Evolutionary conservation across 805 yeast species (phyloP).

Genomic region (Spathaspora sp.): DNA sequence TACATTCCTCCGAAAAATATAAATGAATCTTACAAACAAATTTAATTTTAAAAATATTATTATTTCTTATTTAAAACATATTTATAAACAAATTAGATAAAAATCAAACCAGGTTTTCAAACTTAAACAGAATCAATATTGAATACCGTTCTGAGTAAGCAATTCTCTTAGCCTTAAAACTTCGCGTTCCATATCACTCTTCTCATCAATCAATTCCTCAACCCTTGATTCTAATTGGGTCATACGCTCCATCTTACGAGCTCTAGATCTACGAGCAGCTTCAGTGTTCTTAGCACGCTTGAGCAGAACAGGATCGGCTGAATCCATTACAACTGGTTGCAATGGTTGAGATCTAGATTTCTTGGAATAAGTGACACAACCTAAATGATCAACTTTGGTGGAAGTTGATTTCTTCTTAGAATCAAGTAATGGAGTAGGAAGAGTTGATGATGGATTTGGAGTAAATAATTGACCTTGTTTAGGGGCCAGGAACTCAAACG

Average conservation of each 20-base stretch:
- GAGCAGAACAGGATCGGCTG: constrained; percentile 61
- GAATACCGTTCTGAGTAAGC: constrained; percentile 28
- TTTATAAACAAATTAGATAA: background rate
- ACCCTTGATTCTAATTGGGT: constrained; percentile 75
- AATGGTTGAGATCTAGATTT: constrained; percentile 73
- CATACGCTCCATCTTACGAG: constrained; percentile 89
- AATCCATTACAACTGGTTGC: constrained; percentile 57
- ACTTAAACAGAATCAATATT: background rate
- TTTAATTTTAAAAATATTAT: background rate
- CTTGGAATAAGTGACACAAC: constrained; percentile 71
- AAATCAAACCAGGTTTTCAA: background rate
- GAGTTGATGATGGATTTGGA: constrained; percentile 27
- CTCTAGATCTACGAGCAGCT: constrained; percentile 94
- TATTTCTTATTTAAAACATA: background rate
- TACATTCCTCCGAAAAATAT: background rate
- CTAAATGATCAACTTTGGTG: constrained; percentile 61
- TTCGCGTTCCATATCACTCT: constrained; percentile 59
- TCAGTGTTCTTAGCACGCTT: constrained; percentile 97
- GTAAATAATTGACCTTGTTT: constrained; percentile 22
- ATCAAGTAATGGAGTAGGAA: constrained; percentile 32
- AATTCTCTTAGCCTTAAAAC: constrained; percentile 55
- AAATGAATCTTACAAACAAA: background rate
- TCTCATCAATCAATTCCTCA: constrained; percentile 56
- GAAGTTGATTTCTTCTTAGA: constrained; percentile 6
- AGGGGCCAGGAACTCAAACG: constrained; percentile 16